Conservation (phyloP, 805 yeast species). For the Yarrowia porcina region DNA sequence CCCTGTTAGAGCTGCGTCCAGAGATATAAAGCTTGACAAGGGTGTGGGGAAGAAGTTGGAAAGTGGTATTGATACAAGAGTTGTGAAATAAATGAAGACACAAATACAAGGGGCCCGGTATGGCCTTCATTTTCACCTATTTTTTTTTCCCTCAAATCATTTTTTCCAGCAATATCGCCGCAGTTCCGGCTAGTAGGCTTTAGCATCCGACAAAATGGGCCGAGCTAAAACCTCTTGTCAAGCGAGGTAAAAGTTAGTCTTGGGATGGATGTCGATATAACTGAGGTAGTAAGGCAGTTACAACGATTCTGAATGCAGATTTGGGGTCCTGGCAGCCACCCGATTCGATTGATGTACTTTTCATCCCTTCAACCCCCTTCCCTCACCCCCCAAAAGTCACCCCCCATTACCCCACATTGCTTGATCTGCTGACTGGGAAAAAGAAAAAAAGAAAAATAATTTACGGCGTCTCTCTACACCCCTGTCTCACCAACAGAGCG, state of each 20-base stretch:
- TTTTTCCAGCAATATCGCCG: too few species aligned
- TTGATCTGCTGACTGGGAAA: constrained; percentile 2
- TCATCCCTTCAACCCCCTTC: background rate
- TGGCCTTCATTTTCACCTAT: too few species aligned
- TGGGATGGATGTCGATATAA: too few species aligned
- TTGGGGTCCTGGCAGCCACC: too few species aligned
- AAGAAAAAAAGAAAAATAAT: background rate
- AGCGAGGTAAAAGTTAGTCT: background rate
- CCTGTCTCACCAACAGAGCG: too few species aligned
- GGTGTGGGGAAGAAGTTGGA: background rate
- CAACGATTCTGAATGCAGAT: too few species aligned
- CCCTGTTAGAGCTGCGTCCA: constrained; percentile 8
- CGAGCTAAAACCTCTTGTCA: background rate
- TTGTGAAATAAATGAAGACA: too few species aligned
- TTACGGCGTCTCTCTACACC: background rate
- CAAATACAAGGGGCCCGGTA: too few species aligned
- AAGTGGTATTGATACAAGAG: too few species aligned
- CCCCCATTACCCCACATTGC: constrained; percentile 8
- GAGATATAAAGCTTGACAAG: constrained; percentile 21
- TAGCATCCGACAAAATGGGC: background rate
- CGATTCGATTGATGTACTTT: too few species aligned
- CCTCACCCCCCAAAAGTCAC: background rate
- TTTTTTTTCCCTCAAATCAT: too few species aligned
- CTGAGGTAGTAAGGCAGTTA: too few species aligned
- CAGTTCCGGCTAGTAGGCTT: background rate